Base-by-base conservation (phyloP, 257 asterid species). In the Fraxinus cuspidata region DNA sequence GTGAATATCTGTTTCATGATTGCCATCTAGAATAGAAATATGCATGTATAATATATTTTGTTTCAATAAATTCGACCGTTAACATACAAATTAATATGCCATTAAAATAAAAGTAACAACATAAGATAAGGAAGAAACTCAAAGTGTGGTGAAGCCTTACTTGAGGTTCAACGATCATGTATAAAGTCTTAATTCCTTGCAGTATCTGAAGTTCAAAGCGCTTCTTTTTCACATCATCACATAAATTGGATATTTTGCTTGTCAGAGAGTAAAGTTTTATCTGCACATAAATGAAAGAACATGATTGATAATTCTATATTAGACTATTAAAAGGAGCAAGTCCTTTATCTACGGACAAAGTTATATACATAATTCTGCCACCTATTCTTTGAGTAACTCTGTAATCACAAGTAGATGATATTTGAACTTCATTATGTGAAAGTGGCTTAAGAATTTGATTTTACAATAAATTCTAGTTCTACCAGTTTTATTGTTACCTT, bases 181-280 rank as follows among this genome's bases (percentile, higher is more conserved):
- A 1, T 29, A 29, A 29, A 29, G 32, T 29, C 32, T 29, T 29
- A 29, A 29, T 67, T 70, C 88, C 74, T 80, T 65, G 82, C 82
- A 90, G 58, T 19, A 77, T 28, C 27, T 79, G 89, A 71, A 91
- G 84, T 79, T 91, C 90, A 4, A 44, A 18, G n/a, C 88, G 88
- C 70, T 81, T 92, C 79, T 32, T 81, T 75, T 75, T 74, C 75
- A 91, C 96, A 27, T 68, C 72, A 16, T 77, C 88, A 0, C 90
- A 89, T 42, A 90, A 53, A 19, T 85, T 90, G 2, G 90, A 79
- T 69, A 94, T 75, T 84, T 84, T 83, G 78, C 77, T 29, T 27
- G 86, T 90, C 32, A 90, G 89, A 27, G 92, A 81, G 70, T 73
- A 88, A 27, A 92, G 76, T 47, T 85, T 84, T 70, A 81, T 84